Percentiles rank a stretch among this genome's conserved stretches.
Evolutionary conservation across 192 early-diverging fungal genomes (phyloP).

Genomic region (Backusella morwellensis): DNA sequence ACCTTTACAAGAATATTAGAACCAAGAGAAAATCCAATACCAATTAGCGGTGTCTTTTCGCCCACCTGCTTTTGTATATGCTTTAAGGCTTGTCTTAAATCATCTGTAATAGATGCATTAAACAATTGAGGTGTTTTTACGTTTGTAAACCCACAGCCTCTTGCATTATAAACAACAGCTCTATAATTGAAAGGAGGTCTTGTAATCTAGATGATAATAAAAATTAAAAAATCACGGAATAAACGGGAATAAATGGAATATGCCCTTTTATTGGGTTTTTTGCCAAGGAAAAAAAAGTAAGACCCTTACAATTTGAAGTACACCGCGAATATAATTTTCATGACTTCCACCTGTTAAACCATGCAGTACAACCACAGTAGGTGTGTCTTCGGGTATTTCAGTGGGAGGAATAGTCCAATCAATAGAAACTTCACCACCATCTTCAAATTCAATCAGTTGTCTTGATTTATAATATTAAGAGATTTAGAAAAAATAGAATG

Average conservation of each 20-base stretch:
- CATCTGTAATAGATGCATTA: slow-evolving; percentile 79
- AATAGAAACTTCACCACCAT: slow-evolving; percentile 84
- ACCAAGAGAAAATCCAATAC: slow-evolving; percentile 88
- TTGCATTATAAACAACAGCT: slow-evolving; percentile 84
- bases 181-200: slow-evolving; percentile 61
- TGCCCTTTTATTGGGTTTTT: background rate
- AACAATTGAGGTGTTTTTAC: slow-evolving; percentile 80
- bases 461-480: background rate
- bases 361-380: slow-evolving; percentile 82
- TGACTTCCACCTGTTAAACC: slow-evolving; percentile 92
- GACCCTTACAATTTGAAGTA: slow-evolving; percentile 55
- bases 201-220: slow-evolving; percentile 26
- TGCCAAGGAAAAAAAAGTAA: slow-evolving; percentile 1
- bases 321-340: slow-evolving; percentile 82
- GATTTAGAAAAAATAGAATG: background rate
- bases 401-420: slow-evolving; percentile 74
- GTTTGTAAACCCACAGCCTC: slow-evolving; percentile 84
- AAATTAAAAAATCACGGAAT: background rate
- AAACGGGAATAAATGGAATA: slow-evolving; percentile 4
- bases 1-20: slow-evolving; percentile 89
- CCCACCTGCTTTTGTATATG: slow-evolving; percentile 49
- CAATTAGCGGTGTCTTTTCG: slow-evolving; percentile 68
- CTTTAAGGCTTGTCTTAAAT: slow-evolving; percentile 60
- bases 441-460: slow-evolving; percentile 57
- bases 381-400: slow-evolving; percentile 61